Conservation (phyloP, 78 protist species). For the Dictyostelium citrinum region DNA sequence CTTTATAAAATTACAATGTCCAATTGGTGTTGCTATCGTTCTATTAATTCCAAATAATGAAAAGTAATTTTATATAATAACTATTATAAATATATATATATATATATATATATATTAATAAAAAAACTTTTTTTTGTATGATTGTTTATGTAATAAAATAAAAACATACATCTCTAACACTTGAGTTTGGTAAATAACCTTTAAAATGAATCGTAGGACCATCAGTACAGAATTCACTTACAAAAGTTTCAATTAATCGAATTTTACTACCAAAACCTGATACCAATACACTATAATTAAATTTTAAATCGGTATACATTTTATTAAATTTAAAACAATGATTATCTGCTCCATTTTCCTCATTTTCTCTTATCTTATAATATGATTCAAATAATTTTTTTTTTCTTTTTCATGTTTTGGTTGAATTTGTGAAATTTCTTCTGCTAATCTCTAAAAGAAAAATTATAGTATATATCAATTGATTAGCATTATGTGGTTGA, state of each 20-base stretch:
- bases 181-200: slow-evolving; percentile 11
- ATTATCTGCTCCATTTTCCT: neutral
- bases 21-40: neutral
- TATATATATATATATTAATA: too few species aligned
- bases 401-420: slow-evolving; percentile 8
- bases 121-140: too few species aligned
- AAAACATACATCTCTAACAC: neutral
- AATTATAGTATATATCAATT: too few species aligned
- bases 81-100: neutral
- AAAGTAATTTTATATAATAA: slow-evolving; percentile 3
- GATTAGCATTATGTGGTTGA: too few species aligned
- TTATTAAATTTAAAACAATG: neutral
- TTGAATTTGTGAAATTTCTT: neutral
- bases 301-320: neutral
- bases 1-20: slow-evolving; percentile 11
- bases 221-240: neutral
- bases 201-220: neutral
- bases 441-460: neutral
- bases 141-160: too few species aligned
- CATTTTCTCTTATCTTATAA: neutral
- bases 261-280: slow-evolving; percentile 2
- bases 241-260: neutral
- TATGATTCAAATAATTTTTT: neutral
- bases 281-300: neutral
- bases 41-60: neutral